These are phyloP conservation scores for Cryphonectria japonica DNA, from an alignment of 2,329 filamentous ascomycete species.

Conservation along the genomic window DNA sequence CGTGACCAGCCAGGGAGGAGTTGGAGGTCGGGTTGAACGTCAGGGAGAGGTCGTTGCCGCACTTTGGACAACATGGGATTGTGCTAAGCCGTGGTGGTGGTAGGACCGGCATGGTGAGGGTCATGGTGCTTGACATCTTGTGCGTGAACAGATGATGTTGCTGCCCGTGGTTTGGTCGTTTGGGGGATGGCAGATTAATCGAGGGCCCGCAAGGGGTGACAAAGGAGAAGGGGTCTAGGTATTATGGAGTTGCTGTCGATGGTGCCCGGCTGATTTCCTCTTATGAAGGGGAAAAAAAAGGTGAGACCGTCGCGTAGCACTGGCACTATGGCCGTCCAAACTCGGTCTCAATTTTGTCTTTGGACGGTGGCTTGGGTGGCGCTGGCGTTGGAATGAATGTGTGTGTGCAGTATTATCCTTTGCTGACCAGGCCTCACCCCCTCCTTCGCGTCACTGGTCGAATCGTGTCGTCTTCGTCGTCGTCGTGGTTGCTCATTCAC, in stretches of 20 bases:
- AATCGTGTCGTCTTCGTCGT: not conserved
- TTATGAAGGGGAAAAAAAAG: not conserved
- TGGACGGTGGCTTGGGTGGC: not conserved
- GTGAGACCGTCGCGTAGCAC: not conserved
- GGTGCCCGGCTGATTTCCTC: not conserved
- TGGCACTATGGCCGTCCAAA: not conserved
- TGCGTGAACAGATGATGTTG: constrained; percentile 10
- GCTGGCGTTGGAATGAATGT: not conserved
- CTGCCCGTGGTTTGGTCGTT: not conserved
- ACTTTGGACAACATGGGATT: constrained; percentile 53
- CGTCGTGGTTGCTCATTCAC: not conserved
- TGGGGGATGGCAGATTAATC: not conserved
- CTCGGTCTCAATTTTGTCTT: not conserved
- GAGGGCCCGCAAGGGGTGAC: not conserved
- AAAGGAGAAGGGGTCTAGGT: not conserved
- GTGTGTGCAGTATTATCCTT: not conserved
- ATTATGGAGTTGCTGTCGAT: not conserved
- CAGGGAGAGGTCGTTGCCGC: constrained; percentile 48
- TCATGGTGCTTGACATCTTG: constrained; percentile 38
- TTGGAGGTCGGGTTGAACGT: constrained; percentile 42
- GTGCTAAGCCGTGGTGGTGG: constrained; percentile 32
- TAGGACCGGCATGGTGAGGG: constrained; percentile 41
- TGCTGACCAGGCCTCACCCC: not conserved
- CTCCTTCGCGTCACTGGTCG: not conserved
- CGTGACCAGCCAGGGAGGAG: constrained; percentile 36